phyloP scores from a whole-genome alignment of 805 yeast genomes.

The Kockiozyma suomiensis region DNA sequence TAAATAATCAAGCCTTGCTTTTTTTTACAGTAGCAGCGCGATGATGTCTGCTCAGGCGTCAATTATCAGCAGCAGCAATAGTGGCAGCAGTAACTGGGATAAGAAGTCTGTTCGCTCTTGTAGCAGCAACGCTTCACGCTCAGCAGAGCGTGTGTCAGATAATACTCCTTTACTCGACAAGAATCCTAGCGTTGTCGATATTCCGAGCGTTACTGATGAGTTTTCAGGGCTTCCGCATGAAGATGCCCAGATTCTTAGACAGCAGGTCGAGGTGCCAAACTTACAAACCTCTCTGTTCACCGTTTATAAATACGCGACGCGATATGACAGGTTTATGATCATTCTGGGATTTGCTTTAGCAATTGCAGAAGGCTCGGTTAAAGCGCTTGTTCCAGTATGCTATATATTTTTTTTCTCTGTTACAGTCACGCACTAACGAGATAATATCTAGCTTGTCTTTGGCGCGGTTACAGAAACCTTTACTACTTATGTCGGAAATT shows the following conservation, averaged over 20 bases:
- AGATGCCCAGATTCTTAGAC: conserved; percentile 42
- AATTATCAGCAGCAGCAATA: not conserved
- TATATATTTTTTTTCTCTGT: not conserved
- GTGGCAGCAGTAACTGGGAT: not conserved
- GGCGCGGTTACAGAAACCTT: conserved; percentile 43
- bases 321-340: conserved; percentile 19
- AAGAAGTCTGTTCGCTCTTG: not conserved
- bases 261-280: conserved; percentile 39
- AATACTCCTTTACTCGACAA: conserved; percentile 4
- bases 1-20: too few relatives aligned
- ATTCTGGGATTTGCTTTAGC: conserved; percentile 41
- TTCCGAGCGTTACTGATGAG: conserved; percentile 8
- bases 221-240: conserved; percentile 38
- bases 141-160: not conserved
- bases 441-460: conserved; percentile 37
- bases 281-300: conserved; percentile 35
- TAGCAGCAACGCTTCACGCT: not conserved
- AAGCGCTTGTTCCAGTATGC: conserved; percentile 46
- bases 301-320: conserved; percentile 44
- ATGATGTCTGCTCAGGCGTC: not conserved
- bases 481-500: conserved; percentile 2
- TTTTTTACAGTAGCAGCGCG: not conserved
- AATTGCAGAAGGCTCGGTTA: conserved; percentile 36
- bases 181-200: not conserved
- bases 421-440: not conserved